Evolutionary conservation across 768 basidiomycete species (phyloP).

Genomic region (Tulasnella sp.): DNA sequence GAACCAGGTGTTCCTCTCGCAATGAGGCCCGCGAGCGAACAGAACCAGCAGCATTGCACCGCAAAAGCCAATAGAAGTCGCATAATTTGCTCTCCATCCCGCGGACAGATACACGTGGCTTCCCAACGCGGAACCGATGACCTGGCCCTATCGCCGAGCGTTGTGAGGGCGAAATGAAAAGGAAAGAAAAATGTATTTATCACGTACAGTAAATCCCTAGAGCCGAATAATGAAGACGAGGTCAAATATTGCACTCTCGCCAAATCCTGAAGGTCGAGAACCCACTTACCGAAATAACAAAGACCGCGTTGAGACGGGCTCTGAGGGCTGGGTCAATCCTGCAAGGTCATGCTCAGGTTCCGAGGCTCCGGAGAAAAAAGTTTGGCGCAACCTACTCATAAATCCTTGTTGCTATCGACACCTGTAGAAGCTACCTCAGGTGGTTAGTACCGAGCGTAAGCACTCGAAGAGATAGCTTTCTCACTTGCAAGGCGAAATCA

Average conservation of each 20-base stretch:
- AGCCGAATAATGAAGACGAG: too few relatives aligned
- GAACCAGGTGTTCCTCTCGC: conserved; percentile 26
- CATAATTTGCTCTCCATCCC: conserved; percentile 61
- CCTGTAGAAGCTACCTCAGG: background rate
- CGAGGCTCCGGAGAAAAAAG: background rate
- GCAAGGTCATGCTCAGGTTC: background rate
- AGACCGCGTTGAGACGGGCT: conserved; percentile 65
- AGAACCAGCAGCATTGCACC: conserved; percentile 46
- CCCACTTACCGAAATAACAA: conserved; percentile 49
- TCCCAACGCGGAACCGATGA: conserved; percentile 68
- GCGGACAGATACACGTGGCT: conserved; percentile 54
- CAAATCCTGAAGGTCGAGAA: too few relatives aligned
- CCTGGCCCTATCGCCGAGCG: conserved; percentile 55
- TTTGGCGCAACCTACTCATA: background rate
- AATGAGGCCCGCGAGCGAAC: conserved; percentile 57
- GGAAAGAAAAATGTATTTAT: too few relatives aligned
- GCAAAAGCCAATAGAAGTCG: conserved; percentile 46
- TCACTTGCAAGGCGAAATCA: background rate
- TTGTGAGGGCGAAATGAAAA: conserved; percentile 16
- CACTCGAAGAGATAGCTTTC: too few relatives aligned
- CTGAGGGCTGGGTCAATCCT: conserved; percentile 36
- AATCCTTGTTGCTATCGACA: background rate
- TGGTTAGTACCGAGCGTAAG: background rate
- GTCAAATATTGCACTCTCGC: too few relatives aligned
- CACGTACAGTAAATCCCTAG: conserved; percentile 12